A percentile compares a stretch with the other conserved stretches of the same genome.
These are phyloP conservation scores for Monosporascus sp. DNA, from an alignment of 2,329 filamentous ascomycete genomes.

Conservation along the genomic window DNA sequence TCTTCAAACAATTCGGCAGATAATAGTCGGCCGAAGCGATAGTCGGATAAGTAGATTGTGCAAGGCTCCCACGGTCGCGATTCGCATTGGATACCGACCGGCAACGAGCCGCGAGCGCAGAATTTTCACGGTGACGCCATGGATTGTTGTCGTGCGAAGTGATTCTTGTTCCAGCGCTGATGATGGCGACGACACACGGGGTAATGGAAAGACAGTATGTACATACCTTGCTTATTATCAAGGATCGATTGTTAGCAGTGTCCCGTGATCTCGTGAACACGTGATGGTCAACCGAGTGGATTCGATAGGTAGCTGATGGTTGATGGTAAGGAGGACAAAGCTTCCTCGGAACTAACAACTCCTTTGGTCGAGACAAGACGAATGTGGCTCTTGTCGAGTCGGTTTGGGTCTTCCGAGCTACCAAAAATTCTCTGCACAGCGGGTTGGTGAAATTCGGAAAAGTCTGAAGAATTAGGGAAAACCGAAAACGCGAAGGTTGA, in stretches of 20 bases:
- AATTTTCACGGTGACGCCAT: background rate
- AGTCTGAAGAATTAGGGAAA: background rate
- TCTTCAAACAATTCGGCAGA: too few relatives aligned
- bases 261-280: background rate
- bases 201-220: background rate
- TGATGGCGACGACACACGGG: background rate
- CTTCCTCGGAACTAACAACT: background rate
- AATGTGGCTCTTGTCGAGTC: background rate
- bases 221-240: background rate
- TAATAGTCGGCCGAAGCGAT: too few relatives aligned
- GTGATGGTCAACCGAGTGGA: background rate
- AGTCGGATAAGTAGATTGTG: too few relatives aligned
- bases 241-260: background rate
- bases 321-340: background rate
- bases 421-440: background rate
- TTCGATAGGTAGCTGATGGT: background rate
- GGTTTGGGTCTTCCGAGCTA: background rate
- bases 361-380: background rate
- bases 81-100: background rate
- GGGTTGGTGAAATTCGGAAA: background rate
- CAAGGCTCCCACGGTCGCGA: background rate
- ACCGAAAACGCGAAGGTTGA: background rate
- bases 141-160: background rate
- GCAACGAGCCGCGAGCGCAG: background rate
- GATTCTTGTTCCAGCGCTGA: background rate